A percentile compares a stretch with the other conserved stretches of the same genome.
phyloP scores from a whole-genome alignment of 805 yeast genomes.

The Metschnikowia rubicola region DNA sequence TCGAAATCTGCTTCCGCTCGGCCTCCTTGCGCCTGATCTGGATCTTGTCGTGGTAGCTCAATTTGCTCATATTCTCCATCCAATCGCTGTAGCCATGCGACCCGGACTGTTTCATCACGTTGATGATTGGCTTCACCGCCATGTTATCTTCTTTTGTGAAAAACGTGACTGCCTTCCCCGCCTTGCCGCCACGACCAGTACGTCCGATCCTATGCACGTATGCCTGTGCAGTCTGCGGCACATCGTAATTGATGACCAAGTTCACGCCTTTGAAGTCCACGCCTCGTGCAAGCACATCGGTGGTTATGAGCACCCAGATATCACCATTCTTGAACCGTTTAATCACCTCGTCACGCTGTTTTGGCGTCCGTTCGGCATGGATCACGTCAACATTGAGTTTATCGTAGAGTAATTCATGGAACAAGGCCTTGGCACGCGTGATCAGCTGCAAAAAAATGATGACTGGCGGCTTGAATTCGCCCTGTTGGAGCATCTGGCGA shows the following conservation, averaged over 20 bases:
- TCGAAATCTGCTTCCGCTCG: slow-evolving; percentile 73
- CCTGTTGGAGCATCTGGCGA: slow-evolving; percentile 78
- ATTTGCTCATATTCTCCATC: slow-evolving; percentile 72
- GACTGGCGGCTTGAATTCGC: slow-evolving; percentile 89
- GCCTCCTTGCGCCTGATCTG: slow-evolving; percentile 53
- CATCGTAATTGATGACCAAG: slow-evolving; percentile 92
- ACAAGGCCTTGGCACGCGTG: slow-evolving; percentile 89
- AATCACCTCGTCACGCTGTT: slow-evolving; percentile 81
- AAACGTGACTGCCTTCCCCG: slow-evolving; percentile 85
- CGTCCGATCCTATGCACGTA: slow-evolving; percentile 98
- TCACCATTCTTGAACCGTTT: slow-evolving; percentile 86
- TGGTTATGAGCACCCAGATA: slow-evolving; percentile 92
- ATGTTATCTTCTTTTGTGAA: slow-evolving; percentile 85
- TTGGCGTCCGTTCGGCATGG: slow-evolving; percentile 89
- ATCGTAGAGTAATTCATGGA: slow-evolving; percentile 89
- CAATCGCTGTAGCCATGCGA: slow-evolving; percentile 66
- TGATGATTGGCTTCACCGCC: slow-evolving; percentile 77
- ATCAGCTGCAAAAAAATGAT: slow-evolving; percentile 89
- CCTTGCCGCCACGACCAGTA: slow-evolving; percentile 92
- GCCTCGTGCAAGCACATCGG: slow-evolving; percentile 95
- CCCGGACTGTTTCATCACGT: slow-evolving; percentile 95
- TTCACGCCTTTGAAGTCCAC: slow-evolving; percentile 96
- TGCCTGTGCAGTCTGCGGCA: slow-evolving; percentile 89
- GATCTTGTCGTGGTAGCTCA: slow-evolving; percentile 61
- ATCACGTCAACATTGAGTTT: slow-evolving; percentile 91